Percentiles rank a stretch among this genome's conserved stretches.
Evolutionary conservation across 2,329 filamentous ascomycete species (phyloP).

Genomic region (Monosporascus cannonballus): DNA sequence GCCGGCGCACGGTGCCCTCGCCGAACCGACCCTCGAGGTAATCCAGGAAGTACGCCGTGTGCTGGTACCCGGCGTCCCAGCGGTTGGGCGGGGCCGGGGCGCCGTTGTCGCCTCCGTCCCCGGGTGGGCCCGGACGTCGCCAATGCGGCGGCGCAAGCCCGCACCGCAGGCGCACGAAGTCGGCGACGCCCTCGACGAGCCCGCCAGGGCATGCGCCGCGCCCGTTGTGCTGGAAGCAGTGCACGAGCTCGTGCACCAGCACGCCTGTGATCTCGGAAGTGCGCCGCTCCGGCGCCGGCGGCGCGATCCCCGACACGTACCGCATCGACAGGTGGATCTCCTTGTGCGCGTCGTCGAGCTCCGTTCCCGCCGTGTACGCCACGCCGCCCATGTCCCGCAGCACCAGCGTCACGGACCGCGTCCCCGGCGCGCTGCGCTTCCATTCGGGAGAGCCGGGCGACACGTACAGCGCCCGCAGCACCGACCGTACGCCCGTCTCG

Average conservation of each 20-base stretch:
- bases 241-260: constrained; percentile 86
- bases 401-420: constrained; percentile 79
- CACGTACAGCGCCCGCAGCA: constrained; percentile 67
- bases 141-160: constrained; percentile 77
- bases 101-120: constrained; percentile 4
- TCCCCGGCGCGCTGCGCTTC: constrained; percentile 40
- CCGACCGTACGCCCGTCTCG: constrained; percentile 55
- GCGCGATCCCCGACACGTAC: constrained; percentile 55
- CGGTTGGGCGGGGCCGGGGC: constrained; percentile 29
- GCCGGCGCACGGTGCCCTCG: constrained; percentile 48
- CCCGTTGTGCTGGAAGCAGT: constrained; percentile 80
- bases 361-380: constrained; percentile 78
- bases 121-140: constrained; percentile 47
- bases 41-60: constrained; percentile 85
- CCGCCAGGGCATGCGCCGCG: constrained; percentile 60
- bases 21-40: constrained; percentile 70
- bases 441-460: constrained; percentile 35
- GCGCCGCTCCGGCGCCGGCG: constrained; percentile 32
- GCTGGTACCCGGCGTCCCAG: constrained; percentile 90
- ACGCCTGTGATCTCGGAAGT: constrained; percentile 71
- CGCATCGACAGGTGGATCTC: constrained; percentile 82
- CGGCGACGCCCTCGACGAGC: constrained; percentile 84
- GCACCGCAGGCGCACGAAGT: constrained; percentile 79
- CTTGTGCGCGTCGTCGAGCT: constrained; percentile 81
- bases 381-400: constrained; percentile 76